These are phyloP conservation scores for Umbelopsis sp. DNA, from an alignment of 192 early-diverging fungal species.

Conservation along the genomic window DNA sequence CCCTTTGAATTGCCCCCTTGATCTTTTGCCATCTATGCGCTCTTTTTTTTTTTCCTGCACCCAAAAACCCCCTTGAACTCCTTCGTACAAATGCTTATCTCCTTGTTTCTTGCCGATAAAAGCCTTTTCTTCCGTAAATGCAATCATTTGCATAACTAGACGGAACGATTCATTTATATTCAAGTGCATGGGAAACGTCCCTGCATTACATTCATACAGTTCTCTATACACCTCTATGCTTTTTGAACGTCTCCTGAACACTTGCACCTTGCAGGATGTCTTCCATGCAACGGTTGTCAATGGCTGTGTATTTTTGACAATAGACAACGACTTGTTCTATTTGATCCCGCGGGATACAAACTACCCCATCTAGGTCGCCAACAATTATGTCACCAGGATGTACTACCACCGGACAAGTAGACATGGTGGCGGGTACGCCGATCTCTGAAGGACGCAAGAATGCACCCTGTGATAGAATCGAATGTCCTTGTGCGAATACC, in stretches of 20 bases:
- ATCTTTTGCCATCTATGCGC: too few relatives aligned
- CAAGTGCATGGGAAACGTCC: not conserved
- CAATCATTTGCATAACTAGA: not conserved
- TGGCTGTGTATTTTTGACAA: constrained; percentile 46
- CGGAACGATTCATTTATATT: constrained; percentile 7
- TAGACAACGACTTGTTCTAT: constrained; percentile 45
- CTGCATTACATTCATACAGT: not conserved
- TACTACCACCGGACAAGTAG: constrained; percentile 45
- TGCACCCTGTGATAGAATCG: constrained; percentile 47
- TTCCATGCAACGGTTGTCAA: constrained; percentile 56
- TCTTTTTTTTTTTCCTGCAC: too few relatives aligned
- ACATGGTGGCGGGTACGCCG: constrained; percentile 48
- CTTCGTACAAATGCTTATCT: not conserved
- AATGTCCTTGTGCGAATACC: constrained; percentile 57
- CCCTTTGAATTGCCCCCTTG: too few relatives aligned
- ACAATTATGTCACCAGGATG: constrained; percentile 57
- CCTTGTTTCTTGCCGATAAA: not conserved
- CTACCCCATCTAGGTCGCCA: constrained; percentile 57
- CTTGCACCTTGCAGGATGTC: constrained; percentile 46
- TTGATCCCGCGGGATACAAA: constrained; percentile 50
- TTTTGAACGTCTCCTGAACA: constrained; percentile 51
- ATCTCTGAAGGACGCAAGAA: constrained; percentile 49
- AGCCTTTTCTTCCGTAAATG: not conserved
- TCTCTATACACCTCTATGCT: constrained; percentile 39
- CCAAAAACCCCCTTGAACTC: too few relatives aligned